Base-by-base conservation (phyloP, 805 yeast genomes). In the Wickerhamiella azymoides region DNA sequence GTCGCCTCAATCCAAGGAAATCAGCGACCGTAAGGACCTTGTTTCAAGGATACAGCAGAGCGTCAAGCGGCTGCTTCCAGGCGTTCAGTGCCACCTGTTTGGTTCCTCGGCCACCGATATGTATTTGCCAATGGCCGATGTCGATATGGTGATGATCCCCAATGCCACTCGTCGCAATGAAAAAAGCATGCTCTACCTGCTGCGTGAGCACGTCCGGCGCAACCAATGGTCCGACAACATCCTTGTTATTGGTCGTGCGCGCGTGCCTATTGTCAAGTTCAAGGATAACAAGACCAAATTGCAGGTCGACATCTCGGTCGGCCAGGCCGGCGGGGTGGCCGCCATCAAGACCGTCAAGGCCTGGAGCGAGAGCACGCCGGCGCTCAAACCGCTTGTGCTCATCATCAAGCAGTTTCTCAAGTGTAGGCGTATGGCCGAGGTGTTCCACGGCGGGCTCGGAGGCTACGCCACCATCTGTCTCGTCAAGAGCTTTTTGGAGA, bases 21-120 rank as follows among this genome's bases (percentile, higher is more conserved):
- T 83, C 47, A 60, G 66, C 37, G 64, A 72, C 3, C 74, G 97
- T 57, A 80, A 83, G 52, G 61, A 61, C 5, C 78, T 84, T 2
- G 80, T 89, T 24, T 62, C 67, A 32, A 69, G 74, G 44, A 64
- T 92, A 27, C 75, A 80, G 50, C 58, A 61, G 6, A 70, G 74
- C 1, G 72, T 74, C 2, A 62, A 67, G 5, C 58, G 62, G 2
- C 65, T 79, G 45, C 89, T 96, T 96, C 77, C 78, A 1, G 82
- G 76, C 50, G 77, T 89, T 13, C 81, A 79, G 47, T 74, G 82
- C 4, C 79, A 79, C 50, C 94, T 88, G 7, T 89, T 92, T 67
- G 98, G 98, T 0, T 88, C 96, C 0, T 83, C 76, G 61, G 95
- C 97, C 0, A 88, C 96, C 0, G 96, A 88, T 58, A 66, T 89